Evolutionary conservation across 805 yeast genomes (phyloP), one percentile per base, ranked within the genome.

Genomic region (Candida koratica): DNA sequence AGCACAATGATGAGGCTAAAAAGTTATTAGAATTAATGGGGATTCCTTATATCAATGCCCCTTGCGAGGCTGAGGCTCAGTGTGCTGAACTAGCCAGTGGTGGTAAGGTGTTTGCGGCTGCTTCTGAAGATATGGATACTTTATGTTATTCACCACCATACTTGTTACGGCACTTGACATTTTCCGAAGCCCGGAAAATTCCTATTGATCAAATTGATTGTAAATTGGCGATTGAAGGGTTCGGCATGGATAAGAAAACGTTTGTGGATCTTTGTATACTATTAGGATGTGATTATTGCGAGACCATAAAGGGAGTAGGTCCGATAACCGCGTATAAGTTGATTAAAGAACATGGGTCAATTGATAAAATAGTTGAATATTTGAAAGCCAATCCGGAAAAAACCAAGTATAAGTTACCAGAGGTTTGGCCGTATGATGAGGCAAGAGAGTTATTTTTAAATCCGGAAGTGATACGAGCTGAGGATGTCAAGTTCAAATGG

Each of bases 81-180:
- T 93, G 98, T 67, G 97, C 98, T 0, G 93, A 79, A 44, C 63
- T 93, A 32, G 97, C 97, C 3, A 75, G 79, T 39, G 75, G 78
- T 9, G 97, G 96, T 2, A 88, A 87, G 53, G 97, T 90, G 0
- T 93, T 81, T 55, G 98, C 95, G 6, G 96, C 97, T 3, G 98
- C 97, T 1, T 84, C 95, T 5, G 98, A 93, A 58, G 98, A 93
- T 76, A 93, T 93, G 98, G 98, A 93, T 61, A 93, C 98, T 1
- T 59, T 93, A 38, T 93, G 97, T 53, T 93, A 90, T 55, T 81
- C 78, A 38, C 85, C 97, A 2, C 93, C 95, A 5, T 78, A 64
- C 41, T 63, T 93, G 36, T 68, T 93, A 42, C 75, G 98, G 46
- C 95, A 93, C 56, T 71, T 93, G 58, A 93, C 97, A 0, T 93